Conservation (phyloP, 2,329 filamentous ascomycete genomes). For the Tolypocladium pustulatum region DNA sequence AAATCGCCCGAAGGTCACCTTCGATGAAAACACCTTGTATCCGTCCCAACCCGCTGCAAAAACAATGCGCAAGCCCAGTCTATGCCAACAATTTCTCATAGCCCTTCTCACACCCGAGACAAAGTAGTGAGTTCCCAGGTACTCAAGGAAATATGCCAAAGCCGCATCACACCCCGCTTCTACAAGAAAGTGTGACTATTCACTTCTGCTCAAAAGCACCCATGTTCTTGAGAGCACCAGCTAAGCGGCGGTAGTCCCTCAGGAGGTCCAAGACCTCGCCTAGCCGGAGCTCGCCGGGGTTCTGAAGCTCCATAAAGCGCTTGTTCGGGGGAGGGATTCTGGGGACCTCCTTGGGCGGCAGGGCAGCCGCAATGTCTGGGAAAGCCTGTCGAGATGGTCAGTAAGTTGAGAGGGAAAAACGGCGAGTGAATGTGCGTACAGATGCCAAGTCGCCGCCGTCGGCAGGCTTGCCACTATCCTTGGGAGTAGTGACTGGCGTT, state of each 20-base stretch:
- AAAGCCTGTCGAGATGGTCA: conserved; percentile 35
- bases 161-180: neutral
- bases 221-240: conserved; percentile 50
- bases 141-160: neutral
- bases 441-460: conserved; percentile 48
- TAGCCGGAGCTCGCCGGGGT: conserved; percentile 58
- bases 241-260: conserved; percentile 64
- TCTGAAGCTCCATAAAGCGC: conserved; percentile 62
- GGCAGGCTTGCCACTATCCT: conserved; percentile 24
- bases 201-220: conserved; percentile 44
- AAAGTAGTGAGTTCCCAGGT: neutral
- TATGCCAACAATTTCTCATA: neutral
- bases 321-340: conserved; percentile 58
- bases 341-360: conserved; percentile 43
- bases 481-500: conserved; percentile 21
- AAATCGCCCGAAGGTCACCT: too few species aligned
- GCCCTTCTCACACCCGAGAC: neutral
- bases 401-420: neutral
- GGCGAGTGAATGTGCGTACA: conserved; percentile 27
- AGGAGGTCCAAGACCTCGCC: conserved; percentile 65
- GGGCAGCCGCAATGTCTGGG: conserved; percentile 44
- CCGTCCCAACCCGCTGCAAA: neutral
- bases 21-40: neutral
- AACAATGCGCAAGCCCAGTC: neutral
- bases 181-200: neutral